Evolutionary conservation across 2,329 filamentous ascomycete species (phyloP), one percentile per base, ranked within the genome.

Genomic region (Microcyclospora pomicola): DNA sequence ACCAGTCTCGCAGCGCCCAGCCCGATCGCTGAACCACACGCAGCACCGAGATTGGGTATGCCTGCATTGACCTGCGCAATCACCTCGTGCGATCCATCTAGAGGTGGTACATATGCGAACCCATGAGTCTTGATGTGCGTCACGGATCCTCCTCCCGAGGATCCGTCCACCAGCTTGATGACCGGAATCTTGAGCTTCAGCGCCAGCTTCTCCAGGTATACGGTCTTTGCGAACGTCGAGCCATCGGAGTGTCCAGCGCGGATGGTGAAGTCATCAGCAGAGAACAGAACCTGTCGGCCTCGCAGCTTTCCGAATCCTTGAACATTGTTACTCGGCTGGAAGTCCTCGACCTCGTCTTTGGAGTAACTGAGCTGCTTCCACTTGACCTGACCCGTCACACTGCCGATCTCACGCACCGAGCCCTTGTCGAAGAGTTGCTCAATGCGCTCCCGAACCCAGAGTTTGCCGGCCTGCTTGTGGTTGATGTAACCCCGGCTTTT

Each of bases 211-310:
- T 79, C 75, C 51, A 75, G 65, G 47, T 77, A 77, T 15, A 74
- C 49, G 1, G 73, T 77, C 47, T 59, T 59, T 33, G 66, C 70
- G 51, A 70, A 27, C 72, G 60, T 39, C 11, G 72, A 64, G 0
- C 75, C 75, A 55, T 79, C 75, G 0, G 75, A 73, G 60, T 80
- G 75, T 1, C 75, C 75, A 19, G 73, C 73, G 5, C 75, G 61
- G 19, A 79, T 69, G 2, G 67, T 71, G 45, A 77, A 79, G 50
- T 80, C 75, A 49, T 80, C 75, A 0, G 73, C 74, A 0, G 75
- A 78, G 35, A 79, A 68, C 0, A 77, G 58, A 2, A 79, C 62
- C 38, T 67, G 66, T 30, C 75, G 59, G 0, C 70, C 71, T 14
- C 63, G 55, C 16, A 78, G 49, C 34, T 58, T 61, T 2, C 73